Evolutionary conservation across 371 early-diverging fungal species (phyloP).

Genomic region (Nosema muscidifuracis): DNA sequence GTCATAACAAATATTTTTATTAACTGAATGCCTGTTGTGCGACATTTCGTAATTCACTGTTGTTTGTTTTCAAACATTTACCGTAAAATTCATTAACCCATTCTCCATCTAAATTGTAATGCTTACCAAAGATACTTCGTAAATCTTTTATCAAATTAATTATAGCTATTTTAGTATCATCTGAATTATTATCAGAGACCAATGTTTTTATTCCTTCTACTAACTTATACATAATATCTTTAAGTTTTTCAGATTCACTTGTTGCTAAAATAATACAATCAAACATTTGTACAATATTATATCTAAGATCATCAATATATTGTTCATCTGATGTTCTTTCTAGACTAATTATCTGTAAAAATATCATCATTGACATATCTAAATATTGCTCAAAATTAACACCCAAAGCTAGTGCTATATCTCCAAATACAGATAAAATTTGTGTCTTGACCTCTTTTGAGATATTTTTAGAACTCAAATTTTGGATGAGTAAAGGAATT

Average conservation of each 20-base stretch:
- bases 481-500: constrained; percentile 40
- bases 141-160: constrained; percentile 29
- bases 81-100: constrained; percentile 33
- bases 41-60: not conserved
- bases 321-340: constrained; percentile 33
- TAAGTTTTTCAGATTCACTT: constrained; percentile 22
- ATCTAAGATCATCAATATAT: constrained; percentile 46
- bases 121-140: constrained; percentile 19
- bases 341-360: constrained; percentile 68
- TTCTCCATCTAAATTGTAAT: constrained; percentile 22
- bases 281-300: constrained; percentile 32
- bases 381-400: constrained; percentile 74
- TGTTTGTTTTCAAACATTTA: not conserved
- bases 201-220: constrained; percentile 14
- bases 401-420: constrained; percentile 85
- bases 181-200: not conserved
- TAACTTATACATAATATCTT: constrained; percentile 10
- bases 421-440: constrained; percentile 85
- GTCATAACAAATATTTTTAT: not conserved
- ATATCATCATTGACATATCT: constrained; percentile 71
- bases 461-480: constrained; percentile 30
- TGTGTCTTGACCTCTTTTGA: constrained; percentile 70
- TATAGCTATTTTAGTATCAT: not conserved
- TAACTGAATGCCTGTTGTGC: no score
- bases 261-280: constrained; percentile 36